Evolutionary conservation across 176 grass and related monocot genomes (phyloP).

Genomic region (Themeda triandra): DNA sequence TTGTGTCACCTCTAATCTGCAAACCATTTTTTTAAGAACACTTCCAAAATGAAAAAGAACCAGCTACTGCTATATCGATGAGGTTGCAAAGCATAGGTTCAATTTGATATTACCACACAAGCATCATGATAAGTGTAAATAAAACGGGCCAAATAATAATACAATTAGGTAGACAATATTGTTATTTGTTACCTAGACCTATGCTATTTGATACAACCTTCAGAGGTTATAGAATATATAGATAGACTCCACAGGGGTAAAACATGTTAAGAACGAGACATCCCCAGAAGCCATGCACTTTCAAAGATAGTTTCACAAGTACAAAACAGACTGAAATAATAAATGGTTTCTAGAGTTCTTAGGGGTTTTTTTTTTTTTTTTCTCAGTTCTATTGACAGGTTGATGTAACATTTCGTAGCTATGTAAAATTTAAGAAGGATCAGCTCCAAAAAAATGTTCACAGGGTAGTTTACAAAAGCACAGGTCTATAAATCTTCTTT

Average conservation of each 20-base stretch:
- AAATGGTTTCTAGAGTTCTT: neutral
- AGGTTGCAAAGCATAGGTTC: neutral
- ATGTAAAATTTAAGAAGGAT: neutral
- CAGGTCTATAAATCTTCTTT: neutral
- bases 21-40: conserved; percentile 3
- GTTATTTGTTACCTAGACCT: neutral
- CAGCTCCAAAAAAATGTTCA: neutral
- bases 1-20: conserved; percentile 97
- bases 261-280: neutral
- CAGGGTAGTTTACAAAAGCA: neutral
- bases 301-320: neutral
- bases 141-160: conserved; percentile 7
- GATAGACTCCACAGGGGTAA: neutral
- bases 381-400: neutral
- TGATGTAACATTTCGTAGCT: neutral
- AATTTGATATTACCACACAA: neutral
- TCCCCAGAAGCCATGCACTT: neutral
- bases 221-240: neutral
- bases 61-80: neutral
- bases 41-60: neutral
- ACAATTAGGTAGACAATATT: neutral
- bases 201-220: neutral
- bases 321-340: neutral
- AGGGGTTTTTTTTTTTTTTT: neutral
- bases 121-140: neutral